These are phyloP conservation scores for Phytophthora sp. DNA, from an alignment of 352 stramenopile species.

Conservation along the genomic window DNA sequence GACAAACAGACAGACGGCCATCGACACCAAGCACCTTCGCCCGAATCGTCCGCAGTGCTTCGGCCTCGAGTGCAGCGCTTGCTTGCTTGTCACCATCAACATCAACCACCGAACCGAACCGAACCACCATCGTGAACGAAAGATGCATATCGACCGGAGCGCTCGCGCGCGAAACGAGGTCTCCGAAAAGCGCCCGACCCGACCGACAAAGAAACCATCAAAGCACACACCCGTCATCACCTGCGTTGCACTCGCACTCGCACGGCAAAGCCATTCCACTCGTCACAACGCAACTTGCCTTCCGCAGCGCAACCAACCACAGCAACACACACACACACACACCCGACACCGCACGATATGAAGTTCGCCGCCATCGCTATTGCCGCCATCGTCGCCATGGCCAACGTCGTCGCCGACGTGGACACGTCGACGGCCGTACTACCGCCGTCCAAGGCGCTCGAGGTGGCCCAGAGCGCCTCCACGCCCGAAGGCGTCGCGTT, in stretches of 20 bases:
- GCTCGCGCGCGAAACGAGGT: no score
- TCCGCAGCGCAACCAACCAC: not conserved
- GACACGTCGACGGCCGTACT: not conserved
- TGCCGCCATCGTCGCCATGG: not conserved
- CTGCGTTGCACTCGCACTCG: not conserved
- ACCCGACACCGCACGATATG: not conserved
- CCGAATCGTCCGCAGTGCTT: no score
- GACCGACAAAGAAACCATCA: not conserved
- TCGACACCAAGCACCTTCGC: no score
- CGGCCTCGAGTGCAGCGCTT: no score
- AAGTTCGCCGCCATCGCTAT: slow-evolving; percentile 2
- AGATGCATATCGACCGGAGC: not conserved
- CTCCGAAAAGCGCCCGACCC: not conserved
- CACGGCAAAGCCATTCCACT: not conserved
- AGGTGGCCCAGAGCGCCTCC: slow-evolving; percentile 6
- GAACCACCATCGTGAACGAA: not conserved
- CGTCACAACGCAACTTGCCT: slow-evolving; percentile 6
- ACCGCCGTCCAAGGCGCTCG: slow-evolving; percentile 10
- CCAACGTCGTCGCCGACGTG: not conserved
- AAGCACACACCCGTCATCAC: not conserved
- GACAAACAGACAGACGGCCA: no score
- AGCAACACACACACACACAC: not conserved
- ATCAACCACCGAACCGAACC: no score
- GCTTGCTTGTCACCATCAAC: not conserved
- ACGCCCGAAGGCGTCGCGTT: slow-evolving; percentile 10